phyloP scores from a whole-genome alignment of 192 early-diverging fungal species.

The Coemansia sp. region DNA sequence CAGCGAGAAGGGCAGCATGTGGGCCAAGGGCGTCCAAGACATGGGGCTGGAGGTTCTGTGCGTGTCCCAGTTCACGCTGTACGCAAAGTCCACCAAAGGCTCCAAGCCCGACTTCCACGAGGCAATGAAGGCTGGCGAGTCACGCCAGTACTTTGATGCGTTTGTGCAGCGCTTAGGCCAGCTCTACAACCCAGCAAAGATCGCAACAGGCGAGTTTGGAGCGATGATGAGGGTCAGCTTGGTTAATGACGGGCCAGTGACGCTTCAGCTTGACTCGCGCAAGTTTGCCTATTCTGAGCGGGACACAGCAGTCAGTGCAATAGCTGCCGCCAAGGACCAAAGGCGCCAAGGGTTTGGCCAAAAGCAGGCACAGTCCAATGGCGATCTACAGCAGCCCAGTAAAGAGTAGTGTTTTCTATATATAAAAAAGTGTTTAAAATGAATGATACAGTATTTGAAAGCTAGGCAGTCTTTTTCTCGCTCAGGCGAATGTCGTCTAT shows the following conservation, averaged over 20 bases:
- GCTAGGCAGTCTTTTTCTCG: slow-evolving; percentile 16
- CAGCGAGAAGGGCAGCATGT: slow-evolving; percentile 63
- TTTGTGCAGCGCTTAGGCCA: slow-evolving; percentile 74
- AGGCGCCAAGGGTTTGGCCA: slow-evolving; percentile 28
- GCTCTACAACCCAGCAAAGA: slow-evolving; percentile 66
- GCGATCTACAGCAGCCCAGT: not conserved
- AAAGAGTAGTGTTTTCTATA: not conserved
- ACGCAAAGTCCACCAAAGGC: slow-evolving; percentile 78
- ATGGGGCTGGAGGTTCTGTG: slow-evolving; percentile 76
- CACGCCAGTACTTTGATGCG: slow-evolving; percentile 72
- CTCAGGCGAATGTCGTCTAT: slow-evolving; percentile 29
- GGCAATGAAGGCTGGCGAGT: slow-evolving; percentile 76
- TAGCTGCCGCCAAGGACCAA: slow-evolving; percentile 29
- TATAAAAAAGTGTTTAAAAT: not conserved
- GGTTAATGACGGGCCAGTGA: slow-evolving; percentile 83
- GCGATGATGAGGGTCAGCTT: slow-evolving; percentile 96
- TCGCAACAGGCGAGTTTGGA: slow-evolving; percentile 88
- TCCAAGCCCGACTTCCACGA: slow-evolving; percentile 93
- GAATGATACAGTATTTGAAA: not conserved
- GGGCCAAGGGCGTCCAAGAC: slow-evolving; percentile 82
- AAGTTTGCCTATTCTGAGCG: slow-evolving; percentile 32
- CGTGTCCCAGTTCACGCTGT: slow-evolving; percentile 95
- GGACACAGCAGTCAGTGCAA: slow-evolving; percentile 8
- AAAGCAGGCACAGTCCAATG: not conserved
- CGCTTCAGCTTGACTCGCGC: slow-evolving; percentile 63